These are phyloP conservation scores for Cystobasidium slooffiae DNA, from an alignment of 1,284 basidiomycete genomes.

Conservation along the genomic window DNA sequence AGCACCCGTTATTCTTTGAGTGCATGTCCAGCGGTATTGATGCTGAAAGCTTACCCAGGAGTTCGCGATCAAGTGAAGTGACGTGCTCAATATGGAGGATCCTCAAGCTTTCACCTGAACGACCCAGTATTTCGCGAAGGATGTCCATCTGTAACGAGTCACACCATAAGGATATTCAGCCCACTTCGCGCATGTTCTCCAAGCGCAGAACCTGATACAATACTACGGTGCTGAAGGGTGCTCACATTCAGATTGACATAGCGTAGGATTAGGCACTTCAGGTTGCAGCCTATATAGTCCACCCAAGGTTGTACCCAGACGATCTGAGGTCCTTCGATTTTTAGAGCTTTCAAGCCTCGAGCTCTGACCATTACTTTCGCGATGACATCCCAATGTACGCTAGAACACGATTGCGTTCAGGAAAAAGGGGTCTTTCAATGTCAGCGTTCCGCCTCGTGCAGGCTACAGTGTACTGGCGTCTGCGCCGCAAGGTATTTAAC, in stretches of 20 bases:
- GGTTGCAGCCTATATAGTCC: conserved; percentile 35
- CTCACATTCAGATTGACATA: conserved; percentile 36
- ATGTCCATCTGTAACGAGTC: not conserved
- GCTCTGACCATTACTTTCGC: conserved; percentile 28
- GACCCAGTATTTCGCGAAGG: conserved; percentile 18
- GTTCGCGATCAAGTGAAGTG: conserved; percentile 24
- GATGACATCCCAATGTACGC: conserved; percentile 31
- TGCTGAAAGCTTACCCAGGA: conserved; percentile 2
- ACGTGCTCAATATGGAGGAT: conserved; percentile 38
- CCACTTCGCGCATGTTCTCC: too few relatives aligned
- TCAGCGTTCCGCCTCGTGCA: not conserved
- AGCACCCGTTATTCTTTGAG: not conserved
- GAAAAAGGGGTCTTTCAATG: not conserved
- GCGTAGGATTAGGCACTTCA: conserved; percentile 25
- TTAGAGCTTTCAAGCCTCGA: conserved; percentile 24
- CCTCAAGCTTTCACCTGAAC: conserved; percentile 10
- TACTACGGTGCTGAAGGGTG: not conserved
- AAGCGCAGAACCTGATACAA: not conserved
- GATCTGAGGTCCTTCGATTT: conserved; percentile 34
- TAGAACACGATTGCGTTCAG: not conserved
- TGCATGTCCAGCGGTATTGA: not conserved
- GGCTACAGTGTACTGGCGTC: too few relatives aligned
- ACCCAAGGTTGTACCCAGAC: conserved; percentile 18
- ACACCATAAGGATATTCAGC: too few relatives aligned
- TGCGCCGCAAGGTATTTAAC: too few relatives aligned